These are phyloP conservation scores for Sporothrix variecibatus DNA, from an alignment of 2,329 filamentous ascomycete genomes.

Conservation along the genomic window DNA sequence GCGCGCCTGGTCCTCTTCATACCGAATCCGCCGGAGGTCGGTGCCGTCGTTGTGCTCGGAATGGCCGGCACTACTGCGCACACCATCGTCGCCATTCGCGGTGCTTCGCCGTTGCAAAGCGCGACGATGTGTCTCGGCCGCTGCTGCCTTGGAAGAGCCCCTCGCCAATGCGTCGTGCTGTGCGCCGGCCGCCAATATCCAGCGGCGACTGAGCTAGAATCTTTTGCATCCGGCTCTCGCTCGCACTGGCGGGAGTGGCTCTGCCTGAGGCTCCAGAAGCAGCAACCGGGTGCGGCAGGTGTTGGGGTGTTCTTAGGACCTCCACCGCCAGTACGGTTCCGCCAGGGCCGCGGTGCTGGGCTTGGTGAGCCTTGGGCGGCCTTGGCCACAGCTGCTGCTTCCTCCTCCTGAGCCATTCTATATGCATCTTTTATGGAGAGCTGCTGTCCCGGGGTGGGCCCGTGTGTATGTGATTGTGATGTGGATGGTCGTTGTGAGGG, in stretches of 20 bases:
- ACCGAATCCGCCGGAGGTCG: constrained; percentile 35
- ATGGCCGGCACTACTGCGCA: constrained; percentile 25
- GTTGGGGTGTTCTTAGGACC: constrained; percentile 29
- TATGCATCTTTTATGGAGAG: constrained; percentile 50
- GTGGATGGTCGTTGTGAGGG: constrained; percentile 29
- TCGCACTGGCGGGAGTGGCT: constrained; percentile 19
- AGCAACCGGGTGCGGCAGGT: neutral
- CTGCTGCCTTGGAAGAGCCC: neutral
- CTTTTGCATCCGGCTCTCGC: constrained; percentile 32
- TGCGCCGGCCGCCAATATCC: constrained; percentile 32
- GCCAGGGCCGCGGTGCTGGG: constrained; percentile 52
- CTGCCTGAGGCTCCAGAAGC: neutral
- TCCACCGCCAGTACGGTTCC: constrained; percentile 37
- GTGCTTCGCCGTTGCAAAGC: neutral
- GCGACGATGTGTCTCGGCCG: neutral
- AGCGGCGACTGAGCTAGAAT: constrained; percentile 33
- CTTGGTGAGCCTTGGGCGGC: constrained; percentile 48
- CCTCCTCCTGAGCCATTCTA: constrained; percentile 41
- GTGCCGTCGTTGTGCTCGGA: neutral
- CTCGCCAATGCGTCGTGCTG: constrained; percentile 30
- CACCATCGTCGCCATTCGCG: constrained; percentile 23
- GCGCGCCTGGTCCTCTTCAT: constrained; percentile 35
- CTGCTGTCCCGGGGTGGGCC: constrained; percentile 34
- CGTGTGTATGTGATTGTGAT: constrained; percentile 8
- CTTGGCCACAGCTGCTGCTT: constrained; percentile 31